Conservation (phyloP, 2,329 filamentous ascomycete genomes). For the Dothistroma septosporum region DNA sequence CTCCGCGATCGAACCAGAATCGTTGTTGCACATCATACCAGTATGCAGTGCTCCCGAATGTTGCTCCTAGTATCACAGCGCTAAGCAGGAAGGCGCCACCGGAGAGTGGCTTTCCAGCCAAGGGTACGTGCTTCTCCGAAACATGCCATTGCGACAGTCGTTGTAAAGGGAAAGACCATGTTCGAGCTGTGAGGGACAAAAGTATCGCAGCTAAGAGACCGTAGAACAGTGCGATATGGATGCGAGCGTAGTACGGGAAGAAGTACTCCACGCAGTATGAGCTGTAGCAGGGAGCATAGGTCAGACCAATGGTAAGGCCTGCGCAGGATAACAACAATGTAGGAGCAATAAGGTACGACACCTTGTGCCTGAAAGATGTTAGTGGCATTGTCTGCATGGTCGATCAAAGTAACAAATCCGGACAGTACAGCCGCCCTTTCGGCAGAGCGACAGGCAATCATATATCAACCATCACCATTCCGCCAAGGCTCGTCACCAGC, state of each 20-base stretch:
- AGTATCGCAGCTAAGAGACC: not conserved
- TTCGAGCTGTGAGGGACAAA: not conserved
- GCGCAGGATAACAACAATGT: not conserved
- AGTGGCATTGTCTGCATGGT: not conserved
- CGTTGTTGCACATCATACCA: not conserved
- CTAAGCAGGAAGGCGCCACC: not conserved
- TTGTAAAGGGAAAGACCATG: not conserved
- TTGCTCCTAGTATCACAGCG: not conserved
- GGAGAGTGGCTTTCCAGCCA: not conserved
- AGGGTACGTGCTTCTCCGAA: not conserved
- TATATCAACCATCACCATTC: not conserved
- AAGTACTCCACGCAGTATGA: not conserved
- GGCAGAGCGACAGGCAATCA: not conserved
- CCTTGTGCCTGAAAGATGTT: not conserved
- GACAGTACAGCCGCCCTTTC: not conserved
- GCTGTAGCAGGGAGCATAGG: not conserved
- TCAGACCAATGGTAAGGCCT: not conserved
- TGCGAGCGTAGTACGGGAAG: not conserved
- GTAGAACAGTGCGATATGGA: not conserved
- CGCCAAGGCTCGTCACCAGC: not conserved
- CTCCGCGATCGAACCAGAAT: not conserved
- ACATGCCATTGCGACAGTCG: not conserved
- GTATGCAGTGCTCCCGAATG: not conserved
- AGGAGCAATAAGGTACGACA: slow-evolving; percentile 1
- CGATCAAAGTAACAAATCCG: not conserved